These are phyloP conservation scores for Huntiella decipiens DNA, from an alignment of 2,329 filamentous ascomycete species.

Conservation along the genomic window DNA sequence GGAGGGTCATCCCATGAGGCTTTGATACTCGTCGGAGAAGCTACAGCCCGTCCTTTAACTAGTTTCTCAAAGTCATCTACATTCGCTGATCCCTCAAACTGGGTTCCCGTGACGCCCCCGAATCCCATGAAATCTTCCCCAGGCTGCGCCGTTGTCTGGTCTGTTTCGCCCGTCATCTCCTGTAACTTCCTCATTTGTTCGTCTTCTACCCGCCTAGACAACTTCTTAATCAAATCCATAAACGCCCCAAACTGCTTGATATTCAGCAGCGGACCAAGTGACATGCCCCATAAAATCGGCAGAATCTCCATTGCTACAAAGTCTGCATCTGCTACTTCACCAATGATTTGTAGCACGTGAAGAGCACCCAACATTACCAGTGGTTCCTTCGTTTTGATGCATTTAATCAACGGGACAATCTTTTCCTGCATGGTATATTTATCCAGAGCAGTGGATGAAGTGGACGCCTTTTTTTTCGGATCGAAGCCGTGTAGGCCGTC, in stretches of 20 bases:
- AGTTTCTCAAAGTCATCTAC: conserved; percentile 73
- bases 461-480: conserved; percentile 39
- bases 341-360: conserved; percentile 67
- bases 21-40: conserved; percentile 18
- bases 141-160: conserved; percentile 27
- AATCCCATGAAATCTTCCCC: conserved; percentile 54
- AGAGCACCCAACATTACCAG: conserved; percentile 92
- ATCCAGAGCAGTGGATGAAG: conserved; percentile 64
- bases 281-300: conserved; percentile 81
- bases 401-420: conserved; percentile 74
- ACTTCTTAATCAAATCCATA: conserved; percentile 68
- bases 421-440: conserved; percentile 99
- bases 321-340: conserved; percentile 63
- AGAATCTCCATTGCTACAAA: conserved; percentile 85
- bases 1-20: conserved; percentile 31
- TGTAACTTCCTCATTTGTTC: conserved; percentile 80
- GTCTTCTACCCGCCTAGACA: conserved; percentile 65
- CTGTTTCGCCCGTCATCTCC: conserved; percentile 49
- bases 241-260: conserved; percentile 75
- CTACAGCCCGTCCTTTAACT: conserved; percentile 46
- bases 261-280: conserved; percentile 72
- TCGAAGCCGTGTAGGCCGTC: conserved; percentile 55
- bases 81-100: conserved; percentile 27
- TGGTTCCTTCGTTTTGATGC: conserved; percentile 93
- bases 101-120: conserved; percentile 43